These are phyloP conservation scores for Fennellomyces sp. DNA, from an alignment of 371 early-diverging fungal genomes.

Conservation along the genomic window DNA sequence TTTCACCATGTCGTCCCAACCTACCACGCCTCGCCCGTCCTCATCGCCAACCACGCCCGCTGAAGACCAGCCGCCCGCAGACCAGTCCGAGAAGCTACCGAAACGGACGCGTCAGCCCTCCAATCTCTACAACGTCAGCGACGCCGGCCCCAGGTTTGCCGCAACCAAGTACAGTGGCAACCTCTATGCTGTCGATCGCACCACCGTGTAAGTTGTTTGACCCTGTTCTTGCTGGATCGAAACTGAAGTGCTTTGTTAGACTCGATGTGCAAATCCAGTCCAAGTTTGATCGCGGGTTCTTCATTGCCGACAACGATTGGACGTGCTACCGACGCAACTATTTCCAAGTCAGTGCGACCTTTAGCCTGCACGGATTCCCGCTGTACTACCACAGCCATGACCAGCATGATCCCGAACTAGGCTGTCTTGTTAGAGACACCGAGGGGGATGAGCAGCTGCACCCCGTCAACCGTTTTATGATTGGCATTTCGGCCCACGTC, in stretches of 20 bases:
- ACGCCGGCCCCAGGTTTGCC: conserved; percentile 21
- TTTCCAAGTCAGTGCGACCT: conserved; percentile 85
- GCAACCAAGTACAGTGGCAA: conserved; percentile 26
- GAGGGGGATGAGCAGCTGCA: conserved; percentile 28
- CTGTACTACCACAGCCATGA: conserved; percentile 28
- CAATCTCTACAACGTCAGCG: conserved; percentile 8
- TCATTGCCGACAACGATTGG: conserved; percentile 84
- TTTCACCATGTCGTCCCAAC: conserved; percentile 24
- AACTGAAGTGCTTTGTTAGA: background rate
- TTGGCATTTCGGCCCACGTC: conserved; percentile 69
- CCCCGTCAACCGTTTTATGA: conserved; percentile 54
- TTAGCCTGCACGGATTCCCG: conserved; percentile 55
- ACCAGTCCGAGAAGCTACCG: background rate
- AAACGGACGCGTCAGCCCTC: conserved; percentile 13
- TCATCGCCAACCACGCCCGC: conserved; percentile 8
- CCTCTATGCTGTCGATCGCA: conserved; percentile 15
- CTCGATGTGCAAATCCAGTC: conserved; percentile 52
- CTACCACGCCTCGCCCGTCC: conserved; percentile 23
- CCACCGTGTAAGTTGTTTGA: conserved; percentile 5
- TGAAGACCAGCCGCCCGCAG: background rate
- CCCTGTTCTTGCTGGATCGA: background rate
- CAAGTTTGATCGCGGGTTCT: conserved; percentile 82
- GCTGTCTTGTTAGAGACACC: conserved; percentile 53
- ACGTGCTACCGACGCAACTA: conserved; percentile 96
- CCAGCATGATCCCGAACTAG: conserved; percentile 35